These are phyloP conservation scores for Pancytospora epiphaga DNA, from an alignment of 371 early-diverging fungal species.

Conservation along the genomic window DNA sequence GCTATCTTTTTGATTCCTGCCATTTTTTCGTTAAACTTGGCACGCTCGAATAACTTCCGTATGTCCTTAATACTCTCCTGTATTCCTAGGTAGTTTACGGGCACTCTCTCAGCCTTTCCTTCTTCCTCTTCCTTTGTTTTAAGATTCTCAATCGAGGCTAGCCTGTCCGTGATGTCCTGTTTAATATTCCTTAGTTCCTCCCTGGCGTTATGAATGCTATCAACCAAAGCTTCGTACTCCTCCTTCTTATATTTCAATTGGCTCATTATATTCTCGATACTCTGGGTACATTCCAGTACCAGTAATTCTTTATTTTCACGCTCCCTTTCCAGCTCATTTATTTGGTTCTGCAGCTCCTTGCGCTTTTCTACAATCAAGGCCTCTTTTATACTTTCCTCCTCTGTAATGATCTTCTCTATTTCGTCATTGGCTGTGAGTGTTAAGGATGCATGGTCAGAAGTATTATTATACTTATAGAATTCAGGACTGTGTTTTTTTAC, in stretches of 20 bases:
- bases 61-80: not conserved
- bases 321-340: not conserved
- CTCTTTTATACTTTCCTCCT: not conserved
- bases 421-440: not conserved
- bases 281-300: not conserved
- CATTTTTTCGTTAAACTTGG: not conserved
- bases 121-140: not conserved
- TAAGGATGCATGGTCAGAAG: too few relatives aligned
- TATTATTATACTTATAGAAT: too few relatives aligned
- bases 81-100: not conserved
- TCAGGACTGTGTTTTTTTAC: not conserved
- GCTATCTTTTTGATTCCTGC: constrained; percentile 2
- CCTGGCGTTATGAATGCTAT: constrained; percentile 11
- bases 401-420: not conserved
- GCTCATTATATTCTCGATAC: constrained; percentile 3
- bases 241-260: constrained; percentile 17
- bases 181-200: constrained; percentile 7
- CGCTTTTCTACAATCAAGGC: not conserved
- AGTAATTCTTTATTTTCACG: not conserved
- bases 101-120: not conserved
- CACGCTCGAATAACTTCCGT: not conserved
- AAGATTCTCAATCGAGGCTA: not conserved
- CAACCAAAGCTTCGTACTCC: constrained; percentile 11
- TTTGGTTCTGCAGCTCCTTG: not conserved
- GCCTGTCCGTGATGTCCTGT: constrained; percentile 9